These are phyloP conservation scores for Besnoitia besnoiti DNA, from an alignment of 169 alveolate genomes.

Conservation along the genomic window DNA sequence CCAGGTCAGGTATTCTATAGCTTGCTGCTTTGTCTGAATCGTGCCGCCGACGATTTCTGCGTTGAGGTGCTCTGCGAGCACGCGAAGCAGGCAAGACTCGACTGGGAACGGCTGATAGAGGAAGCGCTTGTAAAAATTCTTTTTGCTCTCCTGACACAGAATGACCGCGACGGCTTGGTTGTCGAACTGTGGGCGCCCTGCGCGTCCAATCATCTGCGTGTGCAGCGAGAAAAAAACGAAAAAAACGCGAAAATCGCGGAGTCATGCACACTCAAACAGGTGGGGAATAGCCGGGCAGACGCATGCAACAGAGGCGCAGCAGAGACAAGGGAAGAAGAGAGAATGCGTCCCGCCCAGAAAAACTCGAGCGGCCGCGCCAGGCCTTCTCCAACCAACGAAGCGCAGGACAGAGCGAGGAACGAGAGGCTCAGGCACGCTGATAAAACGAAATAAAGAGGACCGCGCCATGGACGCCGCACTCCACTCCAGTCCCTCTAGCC, in stretches of 20 bases:
- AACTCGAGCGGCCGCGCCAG: too few species aligned
- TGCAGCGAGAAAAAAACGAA: constrained; percentile 56
- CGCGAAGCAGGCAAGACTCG: constrained; percentile 92
- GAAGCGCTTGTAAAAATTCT: constrained; percentile 96
- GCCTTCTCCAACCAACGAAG: too few species aligned
- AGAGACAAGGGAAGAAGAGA: too few species aligned
- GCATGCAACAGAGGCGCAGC: background rate
- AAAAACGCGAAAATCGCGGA: constrained; percentile 74
- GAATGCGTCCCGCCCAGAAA: too few species aligned
- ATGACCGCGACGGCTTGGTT: constrained; percentile 96
- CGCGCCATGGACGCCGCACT: too few species aligned
- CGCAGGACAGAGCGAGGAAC: too few species aligned
- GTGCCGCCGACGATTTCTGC: constrained; percentile 98
- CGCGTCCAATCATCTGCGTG: constrained; percentile 98
- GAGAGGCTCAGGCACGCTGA: too few species aligned
- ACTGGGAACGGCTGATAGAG: constrained; percentile 99
- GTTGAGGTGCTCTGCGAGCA: constrained; percentile 94
- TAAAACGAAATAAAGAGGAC: too few species aligned
- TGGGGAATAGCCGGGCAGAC: background rate
- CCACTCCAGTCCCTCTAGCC: too few species aligned
- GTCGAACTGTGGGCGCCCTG: constrained; percentile 99
- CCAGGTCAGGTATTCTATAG: constrained; percentile 84
- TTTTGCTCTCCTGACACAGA: constrained; percentile 95
- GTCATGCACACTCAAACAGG: constrained; percentile 36
- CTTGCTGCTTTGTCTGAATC: constrained; percentile 81